Evolutionary conservation across 2,329 filamentous ascomycete genomes (phyloP).

Genomic region (Penicillium sp.): DNA sequence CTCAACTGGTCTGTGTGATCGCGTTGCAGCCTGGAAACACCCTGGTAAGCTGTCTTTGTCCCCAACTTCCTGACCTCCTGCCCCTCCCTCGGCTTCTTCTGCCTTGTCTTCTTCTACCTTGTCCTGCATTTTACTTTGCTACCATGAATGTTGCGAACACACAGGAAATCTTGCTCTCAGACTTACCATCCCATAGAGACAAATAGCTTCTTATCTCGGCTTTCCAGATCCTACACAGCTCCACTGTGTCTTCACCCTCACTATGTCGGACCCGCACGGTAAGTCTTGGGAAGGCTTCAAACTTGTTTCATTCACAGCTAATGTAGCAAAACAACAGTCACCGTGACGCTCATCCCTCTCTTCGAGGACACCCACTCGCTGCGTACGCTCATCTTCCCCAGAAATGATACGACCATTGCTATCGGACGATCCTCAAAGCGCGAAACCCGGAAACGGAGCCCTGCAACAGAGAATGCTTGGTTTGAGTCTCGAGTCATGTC

Average conservation of each 20-base stretch:
- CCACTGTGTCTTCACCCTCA: background rate
- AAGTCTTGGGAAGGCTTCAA: conserved; percentile 3
- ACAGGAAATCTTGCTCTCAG: background rate
- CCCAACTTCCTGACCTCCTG: background rate
- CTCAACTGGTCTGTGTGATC: conserved; percentile 5
- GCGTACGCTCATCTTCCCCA: conserved; percentile 33
- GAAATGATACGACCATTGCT: conserved; percentile 27
- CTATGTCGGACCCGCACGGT: conserved; percentile 30
- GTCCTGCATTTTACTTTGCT: background rate
- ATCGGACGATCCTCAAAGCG: conserved; percentile 47
- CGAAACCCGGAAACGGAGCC: conserved; percentile 36
- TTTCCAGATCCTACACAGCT: background rate
- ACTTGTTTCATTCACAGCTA: background rate
- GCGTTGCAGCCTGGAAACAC: conserved; percentile 10
- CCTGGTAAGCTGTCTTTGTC: conserved; percentile 7
- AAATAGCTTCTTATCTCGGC: background rate
- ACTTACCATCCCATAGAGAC: background rate
- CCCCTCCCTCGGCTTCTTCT: background rate
- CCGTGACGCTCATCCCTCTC: conserved; percentile 35
- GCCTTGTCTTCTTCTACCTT: background rate
- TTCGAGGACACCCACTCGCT: conserved; percentile 21
- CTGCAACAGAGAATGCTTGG: conserved; percentile 42
- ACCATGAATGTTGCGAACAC: background rate
- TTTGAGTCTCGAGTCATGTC: conserved; percentile 52
- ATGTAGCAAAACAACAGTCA: conserved; percentile 27